A percentile compares a stretch with the other conserved stretches of the same genome.
phyloP scores from a whole-genome alignment of 208 protist genomes.

The Crithidia fasciculata region DNA sequence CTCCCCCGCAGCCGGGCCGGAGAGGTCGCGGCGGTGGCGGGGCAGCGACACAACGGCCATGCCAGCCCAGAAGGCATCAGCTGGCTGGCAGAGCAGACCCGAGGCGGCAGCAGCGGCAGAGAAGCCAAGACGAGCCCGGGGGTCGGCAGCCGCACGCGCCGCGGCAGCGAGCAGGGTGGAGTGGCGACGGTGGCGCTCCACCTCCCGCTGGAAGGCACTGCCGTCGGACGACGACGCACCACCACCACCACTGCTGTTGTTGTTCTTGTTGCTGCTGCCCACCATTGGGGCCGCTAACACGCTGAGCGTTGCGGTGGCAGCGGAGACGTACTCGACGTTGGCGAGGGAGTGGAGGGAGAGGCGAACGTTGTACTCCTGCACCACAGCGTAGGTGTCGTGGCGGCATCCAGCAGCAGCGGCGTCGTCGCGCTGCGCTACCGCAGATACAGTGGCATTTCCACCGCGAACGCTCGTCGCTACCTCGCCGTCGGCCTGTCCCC shows the following conservation, averaged over 20 bases:
- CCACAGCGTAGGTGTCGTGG: constrained; percentile 7
- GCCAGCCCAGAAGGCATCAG: constrained; percentile 23
- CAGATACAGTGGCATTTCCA: no score
- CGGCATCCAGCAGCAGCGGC: neutral
- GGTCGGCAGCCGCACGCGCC: constrained; percentile 16
- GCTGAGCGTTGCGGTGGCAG: constrained; percentile 48
- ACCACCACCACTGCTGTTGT: neutral
- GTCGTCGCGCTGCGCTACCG: no score
- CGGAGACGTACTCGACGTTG: constrained; percentile 87
- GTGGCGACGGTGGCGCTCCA: constrained; percentile 9
- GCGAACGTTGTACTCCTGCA: constrained; percentile 46
- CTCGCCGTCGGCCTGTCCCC: no score
- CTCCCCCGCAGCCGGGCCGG: neutral
- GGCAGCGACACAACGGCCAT: constrained; percentile 27
- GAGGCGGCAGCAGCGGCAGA: constrained; percentile 1
- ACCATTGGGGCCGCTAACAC: neutral
- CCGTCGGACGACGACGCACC: constrained; percentile 4
- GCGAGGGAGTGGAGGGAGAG: constrained; percentile 68
- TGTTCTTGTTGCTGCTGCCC: neutral
- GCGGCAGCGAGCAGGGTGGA: constrained; percentile 13
- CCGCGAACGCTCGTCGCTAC: no score
- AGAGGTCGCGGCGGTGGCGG: neutral
- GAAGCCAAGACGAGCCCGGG: constrained; percentile 23
- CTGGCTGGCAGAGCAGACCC: constrained; percentile 20
- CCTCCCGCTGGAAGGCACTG: constrained; percentile 13